Percentiles rank a stretch among this genome's conserved stretches.
Conservation (phyloP, 208 protist species). For the Acanthamoeba castellanii region DNA sequence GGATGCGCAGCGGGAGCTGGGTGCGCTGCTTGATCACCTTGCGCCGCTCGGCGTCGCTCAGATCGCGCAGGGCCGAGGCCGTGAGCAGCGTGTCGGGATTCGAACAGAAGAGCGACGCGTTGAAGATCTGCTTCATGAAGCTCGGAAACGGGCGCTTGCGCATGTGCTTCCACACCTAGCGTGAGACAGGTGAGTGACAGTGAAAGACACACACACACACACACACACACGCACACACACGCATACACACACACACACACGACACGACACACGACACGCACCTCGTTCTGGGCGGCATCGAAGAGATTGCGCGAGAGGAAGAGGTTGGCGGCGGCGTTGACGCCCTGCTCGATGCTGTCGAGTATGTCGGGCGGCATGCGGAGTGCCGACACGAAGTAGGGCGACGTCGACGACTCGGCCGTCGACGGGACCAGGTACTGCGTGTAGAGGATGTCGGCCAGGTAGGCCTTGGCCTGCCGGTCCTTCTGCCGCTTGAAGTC, state of each 20-base stretch:
- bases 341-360: conserved; percentile 11
- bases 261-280: not conserved
- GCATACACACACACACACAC: not conserved
- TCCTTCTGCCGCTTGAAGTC: conserved; percentile 56
- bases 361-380: conserved; percentile 1
- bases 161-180: conserved; percentile 23
- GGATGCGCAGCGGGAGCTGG: not conserved
- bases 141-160: not conserved
- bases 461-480: conserved; percentile 2
- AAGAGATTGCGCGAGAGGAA: conserved; percentile 33
- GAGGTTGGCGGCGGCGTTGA: not conserved
- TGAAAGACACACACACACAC: too few species aligned
- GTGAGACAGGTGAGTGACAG: too few species aligned
- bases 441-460: conserved; percentile 33
- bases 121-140: conserved; percentile 33
- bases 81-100: not conserved
- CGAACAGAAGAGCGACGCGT: conserved; percentile 5
- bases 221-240: not conserved
- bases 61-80: not conserved
- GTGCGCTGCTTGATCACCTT: not conserved
- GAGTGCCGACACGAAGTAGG: not conserved
- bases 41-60: not conserved
- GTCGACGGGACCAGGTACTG: conserved; percentile 41
- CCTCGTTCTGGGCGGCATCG: conserved; percentile 41
- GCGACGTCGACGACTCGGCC: not conserved